These are phyloP conservation scores for Beta vulgaris DNA, from an alignment of 148 eudicot genomes.

Conservation along the genomic window DNA sequence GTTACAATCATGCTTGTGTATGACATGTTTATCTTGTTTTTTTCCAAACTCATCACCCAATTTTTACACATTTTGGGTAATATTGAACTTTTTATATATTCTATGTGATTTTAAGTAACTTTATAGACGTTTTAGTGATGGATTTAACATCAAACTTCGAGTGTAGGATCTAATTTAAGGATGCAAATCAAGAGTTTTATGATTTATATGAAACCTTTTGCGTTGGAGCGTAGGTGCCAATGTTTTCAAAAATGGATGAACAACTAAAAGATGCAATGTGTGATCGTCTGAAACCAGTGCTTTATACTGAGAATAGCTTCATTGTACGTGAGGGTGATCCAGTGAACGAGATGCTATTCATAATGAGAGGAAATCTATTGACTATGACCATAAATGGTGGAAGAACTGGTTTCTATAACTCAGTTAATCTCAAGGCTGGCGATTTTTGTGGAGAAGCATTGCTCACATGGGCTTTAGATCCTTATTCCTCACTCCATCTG, in stretches of 20 bases:
- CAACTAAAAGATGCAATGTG: constrained; percentile 64
- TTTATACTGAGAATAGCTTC: constrained; percentile 52
- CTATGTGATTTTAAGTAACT: no score
- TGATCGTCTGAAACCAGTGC: constrained; percentile 54
- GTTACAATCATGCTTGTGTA: background rate
- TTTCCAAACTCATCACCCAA: no score
- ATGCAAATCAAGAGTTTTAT: no score
- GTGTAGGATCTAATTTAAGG: no score
- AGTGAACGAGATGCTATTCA: constrained; percentile 62
- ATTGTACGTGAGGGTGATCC: constrained; percentile 68
- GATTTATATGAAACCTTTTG: background rate
- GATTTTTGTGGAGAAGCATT: constrained; percentile 78
- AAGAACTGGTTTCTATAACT: constrained; percentile 59
- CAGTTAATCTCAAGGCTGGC: constrained; percentile 44
- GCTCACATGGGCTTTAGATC: constrained; percentile 70
- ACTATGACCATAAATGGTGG: constrained; percentile 70
- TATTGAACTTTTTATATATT: no score
- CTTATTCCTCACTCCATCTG: constrained; percentile 43
- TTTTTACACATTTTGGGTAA: no score
- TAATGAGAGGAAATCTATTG: constrained; percentile 51
- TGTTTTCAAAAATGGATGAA: constrained; percentile 62
- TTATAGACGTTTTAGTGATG: no score
- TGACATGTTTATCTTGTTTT: background rate
- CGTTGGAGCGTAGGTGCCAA: constrained; percentile 52
- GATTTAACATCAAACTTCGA: no score